Conservation (phyloP, 2,329 filamentous ascomycete species). For the Aspergillus terreus region DNA sequence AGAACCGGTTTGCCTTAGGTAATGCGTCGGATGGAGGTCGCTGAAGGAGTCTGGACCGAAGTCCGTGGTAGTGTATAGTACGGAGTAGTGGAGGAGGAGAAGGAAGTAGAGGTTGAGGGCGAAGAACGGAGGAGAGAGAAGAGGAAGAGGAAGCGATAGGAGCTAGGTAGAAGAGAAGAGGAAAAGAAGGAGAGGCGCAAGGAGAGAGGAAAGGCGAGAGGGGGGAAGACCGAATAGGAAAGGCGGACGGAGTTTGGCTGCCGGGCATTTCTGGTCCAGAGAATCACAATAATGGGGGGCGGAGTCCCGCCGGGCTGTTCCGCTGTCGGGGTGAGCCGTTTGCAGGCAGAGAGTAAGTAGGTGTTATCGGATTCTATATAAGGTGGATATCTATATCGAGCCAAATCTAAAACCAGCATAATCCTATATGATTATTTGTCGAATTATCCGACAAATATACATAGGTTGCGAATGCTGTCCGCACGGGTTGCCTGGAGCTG, state of each 20-base stretch:
- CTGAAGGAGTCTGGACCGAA: conserved; percentile 5
- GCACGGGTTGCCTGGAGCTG: too few species aligned
- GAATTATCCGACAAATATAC: too few species aligned
- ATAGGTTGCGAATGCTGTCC: too few species aligned
- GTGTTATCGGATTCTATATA: too few species aligned
- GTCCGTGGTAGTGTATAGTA: background rate
- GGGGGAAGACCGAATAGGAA: conserved; percentile 2
- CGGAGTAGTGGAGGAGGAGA: conserved; percentile 6
- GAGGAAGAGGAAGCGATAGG: background rate
- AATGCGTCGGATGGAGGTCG: conserved; percentile 6
- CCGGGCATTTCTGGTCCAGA: background rate
- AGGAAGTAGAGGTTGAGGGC: conserved; percentile 5
- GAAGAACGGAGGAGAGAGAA: background rate
- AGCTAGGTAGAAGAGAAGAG: conserved; percentile 6
- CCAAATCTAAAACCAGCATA: too few species aligned
- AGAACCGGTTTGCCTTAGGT: conserved; percentile 16
- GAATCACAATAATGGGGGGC: conserved; percentile 9
- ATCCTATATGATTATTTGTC: too few species aligned
- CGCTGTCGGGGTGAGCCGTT: conserved; percentile 6
- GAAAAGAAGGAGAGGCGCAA: conserved; percentile 5
- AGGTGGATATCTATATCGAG: too few species aligned
- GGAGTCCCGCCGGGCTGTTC: conserved; percentile 26
- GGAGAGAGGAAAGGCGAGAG: conserved; percentile 5
- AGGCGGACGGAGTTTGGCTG: conserved; percentile 2
- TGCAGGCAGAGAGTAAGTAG: too few species aligned